phyloP scores from a whole-genome alignment of 345 rosid species.

The Bretschneidera sinensis region DNA sequence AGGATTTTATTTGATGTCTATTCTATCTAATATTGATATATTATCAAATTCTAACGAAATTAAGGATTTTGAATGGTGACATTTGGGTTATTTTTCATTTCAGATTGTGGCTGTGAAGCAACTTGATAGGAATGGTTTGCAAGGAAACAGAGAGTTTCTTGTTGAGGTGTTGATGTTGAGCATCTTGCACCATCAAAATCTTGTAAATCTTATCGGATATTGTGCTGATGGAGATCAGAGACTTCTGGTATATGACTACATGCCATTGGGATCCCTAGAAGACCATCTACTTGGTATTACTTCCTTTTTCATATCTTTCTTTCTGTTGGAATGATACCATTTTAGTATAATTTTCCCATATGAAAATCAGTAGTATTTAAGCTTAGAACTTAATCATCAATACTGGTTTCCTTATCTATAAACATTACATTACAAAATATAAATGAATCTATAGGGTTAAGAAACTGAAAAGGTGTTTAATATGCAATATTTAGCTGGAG shows the following conservation, averaged over 20 bases:
- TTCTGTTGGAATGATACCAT: not conserved
- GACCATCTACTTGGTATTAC: slow-evolving; percentile 60
- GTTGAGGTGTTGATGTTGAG: slow-evolving; percentile 66
- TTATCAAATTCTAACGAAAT: too few relatives aligned
- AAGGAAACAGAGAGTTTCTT: slow-evolving; percentile 65
- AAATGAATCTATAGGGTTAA: too few relatives aligned
- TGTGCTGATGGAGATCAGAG: slow-evolving; percentile 80
- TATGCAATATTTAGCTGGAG: too few relatives aligned
- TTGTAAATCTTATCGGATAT: slow-evolving; percentile 62
- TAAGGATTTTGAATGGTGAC: not conserved
- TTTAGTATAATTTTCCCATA: too few relatives aligned
- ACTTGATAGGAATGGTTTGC: slow-evolving; percentile 61
- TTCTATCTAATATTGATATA: too few relatives aligned
- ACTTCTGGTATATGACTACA: slow-evolving; percentile 62
- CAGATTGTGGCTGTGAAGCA: slow-evolving; percentile 67
- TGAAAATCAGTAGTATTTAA: too few relatives aligned
- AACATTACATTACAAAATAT: too few relatives aligned
- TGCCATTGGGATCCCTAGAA: slow-evolving; percentile 56
- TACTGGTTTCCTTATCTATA: too few relatives aligned
- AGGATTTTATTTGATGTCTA: not conserved
- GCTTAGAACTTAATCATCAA: too few relatives aligned
- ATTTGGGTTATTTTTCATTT: slow-evolving; percentile 9
- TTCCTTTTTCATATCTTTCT: not conserved
- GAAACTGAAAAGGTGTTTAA: too few relatives aligned
- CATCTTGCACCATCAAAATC: slow-evolving; percentile 53